Conservation (phyloP, 768 basidiomycete species). For the Cystoderma amianthinum region DNA sequence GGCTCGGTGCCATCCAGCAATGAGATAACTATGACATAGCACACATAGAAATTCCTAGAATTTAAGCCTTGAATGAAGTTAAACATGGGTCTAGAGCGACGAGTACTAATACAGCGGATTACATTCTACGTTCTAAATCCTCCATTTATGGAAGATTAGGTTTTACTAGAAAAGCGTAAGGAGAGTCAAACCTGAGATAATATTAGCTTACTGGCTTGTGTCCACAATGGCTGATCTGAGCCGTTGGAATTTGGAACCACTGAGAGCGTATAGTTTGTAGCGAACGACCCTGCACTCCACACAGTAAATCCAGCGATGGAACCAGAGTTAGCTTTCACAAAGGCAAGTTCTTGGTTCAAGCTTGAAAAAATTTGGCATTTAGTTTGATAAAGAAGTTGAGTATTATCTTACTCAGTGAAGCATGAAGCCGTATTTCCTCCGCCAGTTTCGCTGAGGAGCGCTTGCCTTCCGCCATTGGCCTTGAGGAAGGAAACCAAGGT, state of each 20-base stretch:
- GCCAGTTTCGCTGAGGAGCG: constrained; percentile 40
- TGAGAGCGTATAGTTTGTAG: constrained; percentile 40
- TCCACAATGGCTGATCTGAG: constrained; percentile 39
- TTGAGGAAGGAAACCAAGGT: constrained; percentile 33
- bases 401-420: constrained; percentile 20
- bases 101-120: too few relatives aligned
- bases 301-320: constrained; percentile 43
- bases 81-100: too few relatives aligned
- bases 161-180: constrained; percentile 9
- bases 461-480: constrained; percentile 26
- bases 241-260: constrained; percentile 41
- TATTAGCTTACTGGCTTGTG: constrained; percentile 24
- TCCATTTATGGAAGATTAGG: constrained; percentile 18
- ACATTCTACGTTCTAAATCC: too few relatives aligned
- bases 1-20: too few relatives aligned
- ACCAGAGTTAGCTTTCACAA: constrained; percentile 33
- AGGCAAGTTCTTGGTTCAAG: constrained; percentile 34
- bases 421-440: constrained; percentile 46
- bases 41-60: too few relatives aligned
- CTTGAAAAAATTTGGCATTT: constrained; percentile 12
- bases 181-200: background rate
- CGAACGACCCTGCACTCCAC: constrained; percentile 49
- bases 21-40: too few relatives aligned
- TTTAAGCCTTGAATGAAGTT: too few relatives aligned
- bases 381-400: constrained; percentile 6